Percentiles rank a stretch among this genome's conserved stretches.
These are phyloP conservation scores for Fusarium transvaalense DNA, from an alignment of 2,329 filamentous ascomycete genomes.

Conservation along the genomic window DNA sequence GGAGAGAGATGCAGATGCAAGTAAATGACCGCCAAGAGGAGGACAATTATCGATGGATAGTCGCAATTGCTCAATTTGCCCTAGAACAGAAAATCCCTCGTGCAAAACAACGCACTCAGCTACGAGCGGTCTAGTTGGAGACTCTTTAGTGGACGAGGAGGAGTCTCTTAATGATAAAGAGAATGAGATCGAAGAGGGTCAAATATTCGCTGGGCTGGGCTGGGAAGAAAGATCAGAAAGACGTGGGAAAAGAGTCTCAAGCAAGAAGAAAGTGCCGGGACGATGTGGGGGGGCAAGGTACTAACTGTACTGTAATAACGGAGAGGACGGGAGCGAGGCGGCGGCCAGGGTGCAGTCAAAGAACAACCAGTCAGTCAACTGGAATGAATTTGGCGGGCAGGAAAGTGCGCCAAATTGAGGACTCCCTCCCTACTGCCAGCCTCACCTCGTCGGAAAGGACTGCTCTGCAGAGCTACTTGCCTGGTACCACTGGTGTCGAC, in stretches of 20 bases:
- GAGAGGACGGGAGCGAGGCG: neutral
- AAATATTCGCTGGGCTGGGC: slow-evolving; percentile 21
- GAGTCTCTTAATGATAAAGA: slow-evolving; percentile 9
- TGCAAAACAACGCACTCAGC: slow-evolving; percentile 18
- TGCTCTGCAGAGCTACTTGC: neutral
- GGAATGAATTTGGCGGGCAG: slow-evolving; percentile 17
- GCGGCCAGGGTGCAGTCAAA: neutral
- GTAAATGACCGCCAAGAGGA: slow-evolving; percentile 41
- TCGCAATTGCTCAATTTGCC: slow-evolving; percentile 20
- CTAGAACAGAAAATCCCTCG: slow-evolving; percentile 30
- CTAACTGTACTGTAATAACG: neutral
- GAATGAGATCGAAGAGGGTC: slow-evolving; percentile 27
- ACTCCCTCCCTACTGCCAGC: neutral
- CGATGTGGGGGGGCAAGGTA: slow-evolving; percentile 35
- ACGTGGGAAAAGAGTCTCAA: slow-evolving; percentile 32
- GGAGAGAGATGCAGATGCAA: slow-evolving; percentile 31
- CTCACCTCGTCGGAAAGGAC: too few relatives aligned
- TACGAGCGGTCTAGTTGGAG: slow-evolving; percentile 9
- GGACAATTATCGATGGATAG: slow-evolving; percentile 24
- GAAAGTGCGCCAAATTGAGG: slow-evolving; percentile 19
- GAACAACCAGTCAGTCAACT: slow-evolving; percentile 1
- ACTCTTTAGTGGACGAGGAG: slow-evolving; percentile 5
- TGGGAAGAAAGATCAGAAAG: neutral
- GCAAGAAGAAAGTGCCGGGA: slow-evolving; percentile 37
- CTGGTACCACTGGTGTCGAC: neutral